Conservation (phyloP, 768 basidiomycete species). For the Melanogaster broomeanus region DNA sequence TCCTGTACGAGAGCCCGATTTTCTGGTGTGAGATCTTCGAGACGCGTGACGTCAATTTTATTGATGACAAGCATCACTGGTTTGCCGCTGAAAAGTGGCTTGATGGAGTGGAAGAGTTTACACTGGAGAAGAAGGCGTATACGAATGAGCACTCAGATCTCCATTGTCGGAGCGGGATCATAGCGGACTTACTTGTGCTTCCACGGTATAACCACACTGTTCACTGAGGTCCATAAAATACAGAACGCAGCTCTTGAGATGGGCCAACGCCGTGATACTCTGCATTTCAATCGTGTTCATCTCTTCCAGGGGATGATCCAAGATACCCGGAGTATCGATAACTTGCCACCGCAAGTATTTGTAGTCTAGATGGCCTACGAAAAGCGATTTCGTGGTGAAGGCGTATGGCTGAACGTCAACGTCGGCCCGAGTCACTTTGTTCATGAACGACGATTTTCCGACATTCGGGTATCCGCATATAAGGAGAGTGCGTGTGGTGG, state of each 20-base stretch:
- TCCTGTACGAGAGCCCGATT: constrained; percentile 81
- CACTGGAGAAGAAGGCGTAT: constrained; percentile 52
- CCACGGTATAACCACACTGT: constrained; percentile 96
- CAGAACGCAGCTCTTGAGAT: constrained; percentile 89
- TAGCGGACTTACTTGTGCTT: constrained; percentile 75
- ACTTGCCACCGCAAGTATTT: constrained; percentile 99
- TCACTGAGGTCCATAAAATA: constrained; percentile 99
- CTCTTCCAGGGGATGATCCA: constrained; percentile 97
- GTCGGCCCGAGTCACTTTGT: constrained; percentile 98
- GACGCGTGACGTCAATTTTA: constrained; percentile 92
- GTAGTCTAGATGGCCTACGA: constrained; percentile 98
- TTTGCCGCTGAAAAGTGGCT: constrained; percentile 93
- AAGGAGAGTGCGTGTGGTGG: constrained; percentile 95
- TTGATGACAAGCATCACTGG: constrained; percentile 95
- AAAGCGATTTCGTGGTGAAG: constrained; percentile 98
- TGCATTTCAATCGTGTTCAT: constrained; percentile 99
- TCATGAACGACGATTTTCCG: constrained; percentile 98
- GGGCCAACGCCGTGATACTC: constrained; percentile 96
- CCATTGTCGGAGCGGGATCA: no score
- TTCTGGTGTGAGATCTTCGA: constrained; percentile 80
- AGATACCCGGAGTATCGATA: constrained; percentile 97
- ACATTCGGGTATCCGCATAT: constrained; percentile 99
- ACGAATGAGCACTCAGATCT: background rate
- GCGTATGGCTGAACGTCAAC: constrained; percentile 99
- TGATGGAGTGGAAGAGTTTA: constrained; percentile 99